A percentile compares a stretch with the other conserved stretches of the same genome.
Evolutionary conservation across 441 rosid genomes (phyloP).

Genomic region (Breynia disticha): DNA sequence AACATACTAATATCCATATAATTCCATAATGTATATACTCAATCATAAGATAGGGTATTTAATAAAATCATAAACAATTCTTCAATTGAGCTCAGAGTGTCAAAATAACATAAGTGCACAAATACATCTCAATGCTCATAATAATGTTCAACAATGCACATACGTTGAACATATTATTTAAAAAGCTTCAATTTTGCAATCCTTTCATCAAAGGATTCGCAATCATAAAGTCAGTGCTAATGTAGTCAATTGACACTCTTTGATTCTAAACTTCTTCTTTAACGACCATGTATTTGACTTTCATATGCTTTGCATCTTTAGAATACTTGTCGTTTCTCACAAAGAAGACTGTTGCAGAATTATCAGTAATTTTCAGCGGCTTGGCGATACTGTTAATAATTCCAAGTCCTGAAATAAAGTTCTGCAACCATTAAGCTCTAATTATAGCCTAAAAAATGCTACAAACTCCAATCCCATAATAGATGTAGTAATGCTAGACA

Average conservation of each 20-base stretch:
- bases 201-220: neutral
- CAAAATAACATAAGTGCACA: too few relatives aligned
- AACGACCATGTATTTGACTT: neutral
- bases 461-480: constrained; percentile 7
- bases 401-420: constrained; percentile 5
- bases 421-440: neutral
- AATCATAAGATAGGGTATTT: too few relatives aligned
- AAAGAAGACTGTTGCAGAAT: neutral
- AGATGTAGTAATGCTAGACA: neutral
- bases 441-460: neutral
- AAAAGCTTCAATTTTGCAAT: neutral
- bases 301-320: neutral
- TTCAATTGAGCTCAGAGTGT: too few relatives aligned
- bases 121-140: too few relatives aligned
- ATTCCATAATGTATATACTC: too few relatives aligned
- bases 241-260: neutral
- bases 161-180: neutral
- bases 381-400: constrained; percentile 1
- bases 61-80: too few relatives aligned
- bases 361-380: neutral
- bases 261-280: neutral
- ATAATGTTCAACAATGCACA: neutral
- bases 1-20: too few relatives aligned
- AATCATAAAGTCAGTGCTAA: neutral
- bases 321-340: neutral